Conservation (phyloP, 2,329 filamentous ascomycete species). For the Colletotrichum camelliae region DNA sequence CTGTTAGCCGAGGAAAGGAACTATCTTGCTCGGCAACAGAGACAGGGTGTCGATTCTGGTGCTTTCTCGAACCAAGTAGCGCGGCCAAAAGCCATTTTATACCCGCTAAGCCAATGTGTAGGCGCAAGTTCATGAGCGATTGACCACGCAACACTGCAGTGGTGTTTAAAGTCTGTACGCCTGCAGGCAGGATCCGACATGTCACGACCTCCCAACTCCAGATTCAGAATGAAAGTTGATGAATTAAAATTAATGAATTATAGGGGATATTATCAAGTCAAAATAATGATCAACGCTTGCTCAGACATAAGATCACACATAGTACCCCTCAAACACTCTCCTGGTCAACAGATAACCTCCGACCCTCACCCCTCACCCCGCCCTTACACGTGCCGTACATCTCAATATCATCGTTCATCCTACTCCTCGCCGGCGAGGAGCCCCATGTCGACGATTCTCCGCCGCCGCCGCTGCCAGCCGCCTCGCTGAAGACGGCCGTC, state of each 20-base stretch:
- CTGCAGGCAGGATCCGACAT: rapidly evolving
- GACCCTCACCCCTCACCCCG: neutral
- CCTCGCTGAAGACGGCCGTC: neutral
- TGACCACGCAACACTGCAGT: rapidly evolving
- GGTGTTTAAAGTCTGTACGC: rapidly evolving
- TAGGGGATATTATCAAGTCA: neutral
- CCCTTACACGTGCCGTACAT: neutral
- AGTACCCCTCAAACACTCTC: neutral
- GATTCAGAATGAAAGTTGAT: neutral
- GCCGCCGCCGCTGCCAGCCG: neutral
- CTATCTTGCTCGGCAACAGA: too few species aligned
- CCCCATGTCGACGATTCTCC: neutral
- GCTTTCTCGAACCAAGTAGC: rapidly evolving
- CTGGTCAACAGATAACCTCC: neutral
- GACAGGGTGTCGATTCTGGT: too few species aligned
- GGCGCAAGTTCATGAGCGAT: rapidly evolving
- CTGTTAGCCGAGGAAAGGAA: too few species aligned
- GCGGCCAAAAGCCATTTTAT: neutral
- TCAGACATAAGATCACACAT: rapidly evolving
- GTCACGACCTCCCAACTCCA: rapidly evolving
- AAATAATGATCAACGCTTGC: neutral
- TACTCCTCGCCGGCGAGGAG: neutral
- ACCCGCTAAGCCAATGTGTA: rapidly evolving
- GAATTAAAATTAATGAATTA: neutral
- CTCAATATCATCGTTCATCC: neutral